Evolutionary conservation across 176 grass and related monocot genomes (phyloP).

Genomic region (Poa annua): DNA sequence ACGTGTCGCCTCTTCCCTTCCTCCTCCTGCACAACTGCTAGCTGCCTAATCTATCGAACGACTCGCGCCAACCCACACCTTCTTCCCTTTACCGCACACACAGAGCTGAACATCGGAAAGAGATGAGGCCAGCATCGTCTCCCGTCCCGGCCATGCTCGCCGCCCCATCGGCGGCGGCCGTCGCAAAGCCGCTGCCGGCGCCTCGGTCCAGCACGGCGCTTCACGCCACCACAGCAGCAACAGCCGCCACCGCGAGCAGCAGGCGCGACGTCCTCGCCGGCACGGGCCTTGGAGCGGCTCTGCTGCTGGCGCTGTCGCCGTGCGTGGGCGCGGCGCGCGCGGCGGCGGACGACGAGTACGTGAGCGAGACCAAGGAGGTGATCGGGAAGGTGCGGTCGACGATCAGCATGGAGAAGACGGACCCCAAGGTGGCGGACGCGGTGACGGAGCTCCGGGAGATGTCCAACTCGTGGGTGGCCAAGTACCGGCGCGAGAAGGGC

Average conservation of each 20-base stretch:
- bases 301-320: slow-evolving; percentile 32
- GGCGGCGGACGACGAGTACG: slow-evolving; percentile 77
- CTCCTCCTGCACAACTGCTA: no score
- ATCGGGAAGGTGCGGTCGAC: slow-evolving; percentile 93
- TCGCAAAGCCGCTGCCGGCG: slow-evolving; percentile 27
- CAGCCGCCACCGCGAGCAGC: neutral
- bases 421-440: slow-evolving; percentile 75
- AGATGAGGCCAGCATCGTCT: slow-evolving; percentile 53
- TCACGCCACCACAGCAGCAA: neutral
- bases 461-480: slow-evolving; percentile 95
- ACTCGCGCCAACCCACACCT: neutral
- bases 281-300: slow-evolving; percentile 27
- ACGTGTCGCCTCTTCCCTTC: slow-evolving; percentile 41
- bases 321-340: slow-evolving; percentile 47
- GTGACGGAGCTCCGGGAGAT: slow-evolving; percentile 88
- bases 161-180: slow-evolving; percentile 9
- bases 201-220: neutral
- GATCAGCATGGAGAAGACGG: slow-evolving; percentile 79
- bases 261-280: slow-evolving; percentile 42
- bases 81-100: neutral
- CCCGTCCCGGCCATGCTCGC: slow-evolving; percentile 40
- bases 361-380: slow-evolving; percentile 86
- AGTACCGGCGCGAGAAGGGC: slow-evolving; percentile 85
- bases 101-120: neutral
- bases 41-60: neutral